Base-by-base conservation (phyloP, 2,329 filamentous ascomycete species). In the Colletotrichum gloeosporioides region DNA sequence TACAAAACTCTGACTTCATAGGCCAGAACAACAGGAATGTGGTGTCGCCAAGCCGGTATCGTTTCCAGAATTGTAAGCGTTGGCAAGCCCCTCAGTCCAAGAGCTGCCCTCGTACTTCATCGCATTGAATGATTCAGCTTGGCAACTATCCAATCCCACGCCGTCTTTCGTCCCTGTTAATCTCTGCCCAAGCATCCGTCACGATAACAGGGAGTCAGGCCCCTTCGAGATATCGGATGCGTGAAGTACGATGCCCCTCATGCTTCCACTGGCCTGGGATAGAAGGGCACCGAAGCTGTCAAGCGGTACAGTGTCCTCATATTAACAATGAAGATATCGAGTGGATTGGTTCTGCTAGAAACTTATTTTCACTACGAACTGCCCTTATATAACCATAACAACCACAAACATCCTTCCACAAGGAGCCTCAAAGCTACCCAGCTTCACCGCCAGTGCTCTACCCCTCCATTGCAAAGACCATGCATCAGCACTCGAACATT, bases 391-490 rank as follows among this genome's bases (percentile, higher is more conserved):
- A 44, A 0, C 18, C 18, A n/a, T 0, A 10, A 1, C 39, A 6
- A 10, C 8, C 39, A 44, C 36, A 0, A 10, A 18, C 0, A 3
- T 18, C 39, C 0, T 18, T 39, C 16, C 16, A 0, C 1, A n/a
- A 6, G 8, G 0, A 8, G 8, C 39, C 16, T 18, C 39, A 0
- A 18, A 44, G 8, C 39, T n/a, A 44, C 4, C 18, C 39, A 44
- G 39, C 39, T 44, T 44, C 18, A 10, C 9, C 3, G 5, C 18
- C 12, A n/a, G 9, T 6, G 39, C 39, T 44, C 18, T 2, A 0
- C 2, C 9, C 0, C 4, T 6, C 0, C 18, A 10, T 12, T 0
- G 0, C 18, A 12, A n/a, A n/a, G 3, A 44, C 39, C 18, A n/a
- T n/a, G 1, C 0, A 12, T 4, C 5, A 44, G 18, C 9, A 44